Evolutionary conservation across 2,329 filamentous ascomycete genomes (phyloP).

Genomic region (Dactylonectria macrodidyma): DNA sequence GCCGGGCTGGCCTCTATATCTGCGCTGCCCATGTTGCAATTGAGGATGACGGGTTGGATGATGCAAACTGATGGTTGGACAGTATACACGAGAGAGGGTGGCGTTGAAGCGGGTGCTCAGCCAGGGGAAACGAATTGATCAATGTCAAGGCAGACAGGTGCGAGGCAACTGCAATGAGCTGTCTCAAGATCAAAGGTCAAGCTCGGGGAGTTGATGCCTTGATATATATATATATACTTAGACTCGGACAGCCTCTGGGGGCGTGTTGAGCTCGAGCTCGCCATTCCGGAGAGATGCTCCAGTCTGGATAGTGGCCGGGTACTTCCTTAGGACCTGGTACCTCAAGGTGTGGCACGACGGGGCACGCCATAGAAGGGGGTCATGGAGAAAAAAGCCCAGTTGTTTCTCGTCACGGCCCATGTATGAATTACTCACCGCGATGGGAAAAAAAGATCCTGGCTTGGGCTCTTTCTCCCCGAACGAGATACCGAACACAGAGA

Average conservation of each 20-base stretch:
- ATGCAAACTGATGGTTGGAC: background rate
- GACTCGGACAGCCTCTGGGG: background rate
- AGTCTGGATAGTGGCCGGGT: conserved; percentile 25
- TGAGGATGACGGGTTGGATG: background rate
- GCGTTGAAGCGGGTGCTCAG: background rate
- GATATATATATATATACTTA: conserved; percentile 41
- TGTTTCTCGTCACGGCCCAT: conserved; percentile 32
- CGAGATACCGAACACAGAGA: no score
- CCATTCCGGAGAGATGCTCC: conserved; percentile 41
- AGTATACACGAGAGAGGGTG: background rate
- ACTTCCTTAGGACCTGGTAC: conserved; percentile 19
- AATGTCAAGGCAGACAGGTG: background rate
- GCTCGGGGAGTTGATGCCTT: conserved; percentile 33
- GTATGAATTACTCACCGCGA: no score
- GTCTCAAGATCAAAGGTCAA: conserved; percentile 5
- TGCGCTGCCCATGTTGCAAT: conserved; percentile 41
- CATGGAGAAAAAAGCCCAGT: conserved; percentile 31
- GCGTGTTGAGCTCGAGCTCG: background rate
- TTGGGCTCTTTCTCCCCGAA: no score
- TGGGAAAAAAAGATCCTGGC: no score
- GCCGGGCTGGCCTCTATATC: conserved; percentile 50
- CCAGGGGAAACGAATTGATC: background rate
- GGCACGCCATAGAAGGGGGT: conserved; percentile 44
- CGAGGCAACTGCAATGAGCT: conserved; percentile 17
- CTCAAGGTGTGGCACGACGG: conserved; percentile 38